A percentile compares a stretch with the other conserved stretches of the same genome.
Conservation (phyloP, 148 eudicot species). For the Silene latifolia region DNA sequence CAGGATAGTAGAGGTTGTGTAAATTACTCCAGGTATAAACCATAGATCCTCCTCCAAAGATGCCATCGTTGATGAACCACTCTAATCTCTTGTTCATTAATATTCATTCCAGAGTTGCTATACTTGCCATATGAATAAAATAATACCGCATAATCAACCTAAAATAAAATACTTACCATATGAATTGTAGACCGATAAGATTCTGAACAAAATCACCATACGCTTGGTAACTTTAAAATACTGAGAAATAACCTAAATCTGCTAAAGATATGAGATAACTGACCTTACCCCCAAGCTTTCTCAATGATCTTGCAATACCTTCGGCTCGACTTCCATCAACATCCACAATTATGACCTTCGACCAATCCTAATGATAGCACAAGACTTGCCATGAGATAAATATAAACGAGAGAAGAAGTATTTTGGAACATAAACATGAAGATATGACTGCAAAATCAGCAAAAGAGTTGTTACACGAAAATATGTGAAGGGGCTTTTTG, state of each 20-base stretch:
- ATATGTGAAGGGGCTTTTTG: not conserved
- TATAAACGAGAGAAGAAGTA: constrained; percentile 4
- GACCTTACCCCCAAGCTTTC: constrained; percentile 75
- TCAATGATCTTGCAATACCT: constrained; percentile 83
- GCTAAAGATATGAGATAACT: constrained; percentile 23
- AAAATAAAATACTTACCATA: too few relatives aligned
- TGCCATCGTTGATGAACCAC: constrained; percentile 99
- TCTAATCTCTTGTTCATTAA: constrained; percentile 65
- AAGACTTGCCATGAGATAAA: constrained; percentile 28
- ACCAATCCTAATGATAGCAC: constrained; percentile 64
- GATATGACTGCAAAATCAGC: not conserved
- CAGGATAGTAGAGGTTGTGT: not conserved
- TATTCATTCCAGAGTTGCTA: constrained; percentile 15
- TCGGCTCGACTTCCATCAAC: constrained; percentile 84
- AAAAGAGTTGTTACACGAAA: constrained; percentile 5
- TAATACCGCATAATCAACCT: too few relatives aligned
- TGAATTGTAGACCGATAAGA: too few relatives aligned
- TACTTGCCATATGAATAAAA: too few relatives aligned
- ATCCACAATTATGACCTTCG: constrained; percentile 85
- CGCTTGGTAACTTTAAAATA: too few relatives aligned
- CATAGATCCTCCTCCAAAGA: constrained; percentile 97
- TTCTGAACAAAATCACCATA: too few relatives aligned
- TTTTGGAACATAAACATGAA: not conserved
- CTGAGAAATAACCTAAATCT: not conserved
- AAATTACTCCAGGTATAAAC: constrained; percentile 84